Percentiles rank a stretch among this genome's conserved stretches.
Evolutionary conservation across 2,329 filamentous ascomycete genomes (phyloP).

Genomic region (Sporothrix dimorphospora): DNA sequence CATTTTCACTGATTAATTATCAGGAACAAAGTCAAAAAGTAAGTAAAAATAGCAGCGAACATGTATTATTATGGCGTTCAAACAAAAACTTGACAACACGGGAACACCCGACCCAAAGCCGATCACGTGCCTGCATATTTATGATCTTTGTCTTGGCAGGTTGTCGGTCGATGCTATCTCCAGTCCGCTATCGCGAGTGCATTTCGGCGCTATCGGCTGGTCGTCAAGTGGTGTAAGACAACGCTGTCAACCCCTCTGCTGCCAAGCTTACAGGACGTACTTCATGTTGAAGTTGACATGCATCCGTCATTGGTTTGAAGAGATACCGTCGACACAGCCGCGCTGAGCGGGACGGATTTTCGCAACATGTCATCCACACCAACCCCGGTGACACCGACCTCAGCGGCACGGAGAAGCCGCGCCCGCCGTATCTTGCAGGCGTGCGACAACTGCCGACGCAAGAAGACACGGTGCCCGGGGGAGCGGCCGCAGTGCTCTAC

Average conservation of each 20-base stretch:
- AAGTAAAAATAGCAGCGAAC: too few species aligned
- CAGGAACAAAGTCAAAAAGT: too few species aligned
- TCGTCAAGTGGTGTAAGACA: not conserved
- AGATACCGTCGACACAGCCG: too few species aligned
- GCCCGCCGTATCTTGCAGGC: constrained; percentile 11
- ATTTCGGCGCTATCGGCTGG: not conserved
- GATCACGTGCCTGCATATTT: not conserved
- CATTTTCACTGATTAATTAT: too few species aligned
- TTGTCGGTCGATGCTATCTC: not conserved
- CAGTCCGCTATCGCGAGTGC: not conserved
- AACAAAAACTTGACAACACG: too few species aligned
- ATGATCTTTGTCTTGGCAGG: not conserved
- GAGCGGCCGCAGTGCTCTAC: constrained; percentile 19
- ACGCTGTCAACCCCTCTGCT: not conserved
- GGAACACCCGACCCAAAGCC: not conserved
- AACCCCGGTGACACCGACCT: not conserved
- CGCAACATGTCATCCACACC: too few species aligned
- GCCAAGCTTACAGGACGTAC: not conserved
- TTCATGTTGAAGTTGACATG: too few species aligned
- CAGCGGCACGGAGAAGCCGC: not conserved
- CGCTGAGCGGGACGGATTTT: too few species aligned
- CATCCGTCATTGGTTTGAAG: too few species aligned
- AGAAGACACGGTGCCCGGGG: constrained; percentile 15
- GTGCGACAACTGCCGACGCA: constrained; percentile 19
- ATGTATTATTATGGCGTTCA: too few species aligned